Percentiles rank a stretch among this genome's conserved stretches.
These are phyloP conservation scores for Ophiocordyceps robertsii DNA, from an alignment of 2,329 filamentous ascomycete species.

Conservation along the genomic window DNA sequence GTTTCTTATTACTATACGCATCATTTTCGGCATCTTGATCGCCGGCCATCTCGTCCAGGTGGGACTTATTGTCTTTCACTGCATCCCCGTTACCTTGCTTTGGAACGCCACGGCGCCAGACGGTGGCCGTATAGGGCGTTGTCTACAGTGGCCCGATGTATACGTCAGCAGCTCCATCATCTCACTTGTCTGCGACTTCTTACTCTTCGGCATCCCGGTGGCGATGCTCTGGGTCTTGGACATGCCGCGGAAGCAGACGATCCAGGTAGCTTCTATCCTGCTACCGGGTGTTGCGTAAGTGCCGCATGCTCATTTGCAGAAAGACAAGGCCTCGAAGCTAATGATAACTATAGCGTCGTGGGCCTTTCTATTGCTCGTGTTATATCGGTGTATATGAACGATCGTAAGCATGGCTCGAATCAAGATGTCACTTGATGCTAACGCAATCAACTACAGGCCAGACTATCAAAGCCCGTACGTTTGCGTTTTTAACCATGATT, in stretches of 20 bases:
- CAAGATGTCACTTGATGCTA: no score
- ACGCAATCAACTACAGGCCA: no score
- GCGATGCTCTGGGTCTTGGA: slow-evolving; percentile 1
- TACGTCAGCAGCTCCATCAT: background rate
- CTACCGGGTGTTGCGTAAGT: slow-evolving; percentile 2
- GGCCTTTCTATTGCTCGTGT: background rate
- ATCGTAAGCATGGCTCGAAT: background rate
- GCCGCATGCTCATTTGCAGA: background rate
- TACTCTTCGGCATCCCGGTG: slow-evolving; percentile 2
- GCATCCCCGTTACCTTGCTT: background rate
- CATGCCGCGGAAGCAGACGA: slow-evolving; percentile 1
- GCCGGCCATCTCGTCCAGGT: slow-evolving; percentile 1
- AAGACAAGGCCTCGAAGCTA: no score
- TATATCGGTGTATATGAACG: background rate
- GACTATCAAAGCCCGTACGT: no score
- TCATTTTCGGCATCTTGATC: slow-evolving; percentile 1
- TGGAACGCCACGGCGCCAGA: no score
- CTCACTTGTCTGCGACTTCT: slow-evolving; percentile 1
- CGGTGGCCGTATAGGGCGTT: no score
- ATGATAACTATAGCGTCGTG: background rate
- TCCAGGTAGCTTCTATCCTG: slow-evolving; percentile 1
- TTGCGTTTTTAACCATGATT: no score
- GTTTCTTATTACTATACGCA: slow-evolving; percentile 1
- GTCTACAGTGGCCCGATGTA: no score
- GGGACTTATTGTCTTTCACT: slow-evolving; percentile 1